A percentile compares a stretch with the other conserved stretches of the same genome.
Evolutionary conservation across 495 filamentous ascomycete genomes (phyloP).

Genomic region (Friedmanniomyces endolithicus): DNA sequence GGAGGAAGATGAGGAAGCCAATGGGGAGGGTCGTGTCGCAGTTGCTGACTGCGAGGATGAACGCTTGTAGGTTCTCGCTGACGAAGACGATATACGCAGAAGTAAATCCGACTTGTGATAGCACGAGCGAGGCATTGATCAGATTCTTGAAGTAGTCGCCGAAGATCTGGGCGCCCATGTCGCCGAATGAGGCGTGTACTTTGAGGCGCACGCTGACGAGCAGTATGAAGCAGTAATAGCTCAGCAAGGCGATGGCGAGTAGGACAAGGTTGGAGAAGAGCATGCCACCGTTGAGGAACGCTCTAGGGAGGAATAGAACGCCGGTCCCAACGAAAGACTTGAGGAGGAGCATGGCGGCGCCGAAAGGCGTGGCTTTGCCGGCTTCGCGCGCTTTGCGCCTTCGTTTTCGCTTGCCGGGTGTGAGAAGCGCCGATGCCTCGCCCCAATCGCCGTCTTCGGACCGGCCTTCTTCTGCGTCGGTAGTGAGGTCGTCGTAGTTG

Average conservation of each 20-base stretch:
- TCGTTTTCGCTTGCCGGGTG: conserved; percentile 55
- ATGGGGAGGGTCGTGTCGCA: conserved; percentile 72
- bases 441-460: conserved; percentile 37
- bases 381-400: conserved; percentile 56
- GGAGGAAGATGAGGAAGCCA: conserved; percentile 79
- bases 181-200: conserved; percentile 83
- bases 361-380: conserved; percentile 59
- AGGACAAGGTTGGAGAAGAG: conserved; percentile 87
- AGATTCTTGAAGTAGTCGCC: conserved; percentile 77
- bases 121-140: conserved; percentile 79
- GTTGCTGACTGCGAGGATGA: conserved; percentile 70
- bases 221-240: conserved; percentile 92
- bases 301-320: conserved; percentile 88
- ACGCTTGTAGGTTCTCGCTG: conserved; percentile 87
- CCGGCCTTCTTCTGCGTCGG: conserved; percentile 50
- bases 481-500: conserved; percentile 41
- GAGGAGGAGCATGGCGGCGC: conserved; percentile 68
- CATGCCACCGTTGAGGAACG: conserved; percentile 93
- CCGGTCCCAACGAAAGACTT: conserved; percentile 98
- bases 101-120: conserved; percentile 91
- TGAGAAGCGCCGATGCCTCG: conserved; percentile 71
- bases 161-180: conserved; percentile 86
- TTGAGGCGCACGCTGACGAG: conserved; percentile 75
- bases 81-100: conserved; percentile 98
- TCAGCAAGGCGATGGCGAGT: conserved; percentile 66